A percentile compares a stretch with the other conserved stretches of the same genome.
Conservation (phyloP, 106 monocot species). For the Acanthochlamys bracteata region DNA sequence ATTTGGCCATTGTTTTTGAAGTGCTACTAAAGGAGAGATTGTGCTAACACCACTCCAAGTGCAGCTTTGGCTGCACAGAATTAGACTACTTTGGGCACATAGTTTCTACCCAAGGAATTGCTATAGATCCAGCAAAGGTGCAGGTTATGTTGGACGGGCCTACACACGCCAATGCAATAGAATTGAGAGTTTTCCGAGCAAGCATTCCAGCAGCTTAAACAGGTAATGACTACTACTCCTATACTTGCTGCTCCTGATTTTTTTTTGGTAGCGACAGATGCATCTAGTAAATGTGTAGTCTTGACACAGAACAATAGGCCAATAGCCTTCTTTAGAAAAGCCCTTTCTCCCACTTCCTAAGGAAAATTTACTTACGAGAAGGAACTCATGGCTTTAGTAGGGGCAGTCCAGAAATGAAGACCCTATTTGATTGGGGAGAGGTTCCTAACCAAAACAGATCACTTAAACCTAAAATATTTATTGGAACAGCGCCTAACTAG, state of each 20-base stretch:
- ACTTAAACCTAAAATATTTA: neutral
- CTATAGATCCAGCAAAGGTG: no score
- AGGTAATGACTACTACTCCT: neutral
- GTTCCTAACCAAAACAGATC: slow-evolving; percentile 1
- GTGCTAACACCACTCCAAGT: slow-evolving; percentile 2
- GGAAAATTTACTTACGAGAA: neutral
- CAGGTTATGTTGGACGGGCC: no score
- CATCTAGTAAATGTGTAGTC: neutral
- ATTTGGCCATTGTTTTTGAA: neutral
- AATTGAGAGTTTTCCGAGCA: neutral
- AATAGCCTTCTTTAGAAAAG: neutral
- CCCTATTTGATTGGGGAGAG: neutral
- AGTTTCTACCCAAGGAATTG: neutral
- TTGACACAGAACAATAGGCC: neutral
- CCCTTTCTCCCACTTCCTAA: neutral
- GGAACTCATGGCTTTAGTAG: neutral
- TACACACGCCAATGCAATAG: neutral
- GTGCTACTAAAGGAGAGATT: neutral
- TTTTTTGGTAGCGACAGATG: slow-evolving; percentile 1
- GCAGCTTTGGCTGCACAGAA: neutral
- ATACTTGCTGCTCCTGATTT: neutral
- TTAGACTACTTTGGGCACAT: neutral
- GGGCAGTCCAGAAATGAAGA: neutral
- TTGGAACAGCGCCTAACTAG: neutral
- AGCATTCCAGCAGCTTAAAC: neutral